phyloP scores from a whole-genome alignment of 2,329 filamentous ascomycete genomes.

The Fusarium lateritium region DNA sequence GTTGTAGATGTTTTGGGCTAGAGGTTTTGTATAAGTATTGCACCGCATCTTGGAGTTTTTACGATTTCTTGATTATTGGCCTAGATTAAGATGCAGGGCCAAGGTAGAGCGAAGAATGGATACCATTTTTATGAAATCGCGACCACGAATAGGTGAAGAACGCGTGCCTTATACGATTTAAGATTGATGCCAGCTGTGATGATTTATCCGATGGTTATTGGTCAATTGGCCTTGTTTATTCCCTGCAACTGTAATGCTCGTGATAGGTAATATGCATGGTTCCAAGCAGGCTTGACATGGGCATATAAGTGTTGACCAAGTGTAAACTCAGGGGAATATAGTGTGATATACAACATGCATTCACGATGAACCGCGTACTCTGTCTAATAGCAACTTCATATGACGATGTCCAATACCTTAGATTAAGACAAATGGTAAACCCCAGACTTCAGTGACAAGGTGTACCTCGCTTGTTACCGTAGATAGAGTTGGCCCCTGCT shows the following conservation, averaged over 20 bases:
- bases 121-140: conserved; percentile 9
- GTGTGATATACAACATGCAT: neutral
- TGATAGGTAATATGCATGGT: conserved; percentile 5
- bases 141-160: neutral
- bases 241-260: conserved; percentile 1
- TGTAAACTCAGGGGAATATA: neutral
- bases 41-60: conserved; percentile 29
- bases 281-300: neutral
- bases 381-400: neutral
- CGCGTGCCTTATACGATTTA: neutral
- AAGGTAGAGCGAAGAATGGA: conserved; percentile 31
- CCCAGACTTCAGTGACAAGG: conserved; percentile 11
- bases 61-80: conserved; percentile 12
- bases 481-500: conserved; percentile 22
- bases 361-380: neutral
- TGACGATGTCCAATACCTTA: neutral
- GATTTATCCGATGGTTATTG: conserved; percentile 13
- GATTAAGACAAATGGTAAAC: neutral
- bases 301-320: neutral
- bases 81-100: conserved; percentile 3
- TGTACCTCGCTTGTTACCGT: conserved; percentile 10
- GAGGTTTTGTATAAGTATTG: conserved; percentile 31
- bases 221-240: neutral
- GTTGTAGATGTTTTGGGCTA: conserved; percentile 68
- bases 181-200: neutral